Conservation (phyloP, 164 flowering plant genomes). For the Macadamia integrifolia region DNA sequence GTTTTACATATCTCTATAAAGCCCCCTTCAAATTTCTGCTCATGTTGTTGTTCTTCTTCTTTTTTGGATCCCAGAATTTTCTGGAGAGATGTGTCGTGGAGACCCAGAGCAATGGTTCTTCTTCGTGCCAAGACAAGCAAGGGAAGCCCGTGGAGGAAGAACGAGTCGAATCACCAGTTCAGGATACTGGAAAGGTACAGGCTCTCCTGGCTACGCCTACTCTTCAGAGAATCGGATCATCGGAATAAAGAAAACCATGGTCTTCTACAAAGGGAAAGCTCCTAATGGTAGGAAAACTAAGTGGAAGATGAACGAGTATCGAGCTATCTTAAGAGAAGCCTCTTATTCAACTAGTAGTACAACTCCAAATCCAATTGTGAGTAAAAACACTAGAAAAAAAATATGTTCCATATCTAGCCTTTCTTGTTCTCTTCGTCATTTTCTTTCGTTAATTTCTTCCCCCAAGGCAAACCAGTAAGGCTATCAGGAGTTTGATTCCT, state of each 20-base stretch:
- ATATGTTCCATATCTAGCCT: background rate
- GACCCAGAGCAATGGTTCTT: constrained; percentile 66
- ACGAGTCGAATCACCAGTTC: constrained; percentile 41
- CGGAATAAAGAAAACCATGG: constrained; percentile 59
- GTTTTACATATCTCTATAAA: no score
- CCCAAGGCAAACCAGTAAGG: no score
- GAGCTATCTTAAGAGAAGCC: constrained; percentile 15
- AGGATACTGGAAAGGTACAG: constrained; percentile 77
- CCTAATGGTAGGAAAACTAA: constrained; percentile 52
- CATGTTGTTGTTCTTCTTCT: background rate
- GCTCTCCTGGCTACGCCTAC: constrained; percentile 52
- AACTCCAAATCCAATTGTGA: constrained; percentile 21
- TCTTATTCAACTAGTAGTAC: constrained; percentile 2
- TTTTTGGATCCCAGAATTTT: constrained; percentile 23
- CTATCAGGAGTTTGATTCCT: no score
- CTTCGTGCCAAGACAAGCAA: constrained; percentile 54
- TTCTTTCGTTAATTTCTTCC: no score
- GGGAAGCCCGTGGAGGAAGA: constrained; percentile 60
- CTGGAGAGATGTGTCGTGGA: constrained; percentile 34
- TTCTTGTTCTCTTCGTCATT: background rate
- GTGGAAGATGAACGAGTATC: constrained; percentile 64
- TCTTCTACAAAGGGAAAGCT: constrained; percentile 53
- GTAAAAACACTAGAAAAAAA: no score
- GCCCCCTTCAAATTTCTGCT: no score
- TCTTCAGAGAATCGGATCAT: constrained; percentile 33